Conservation (phyloP, 441 rosid genomes). For the Gossypium schwendimanii region DNA sequence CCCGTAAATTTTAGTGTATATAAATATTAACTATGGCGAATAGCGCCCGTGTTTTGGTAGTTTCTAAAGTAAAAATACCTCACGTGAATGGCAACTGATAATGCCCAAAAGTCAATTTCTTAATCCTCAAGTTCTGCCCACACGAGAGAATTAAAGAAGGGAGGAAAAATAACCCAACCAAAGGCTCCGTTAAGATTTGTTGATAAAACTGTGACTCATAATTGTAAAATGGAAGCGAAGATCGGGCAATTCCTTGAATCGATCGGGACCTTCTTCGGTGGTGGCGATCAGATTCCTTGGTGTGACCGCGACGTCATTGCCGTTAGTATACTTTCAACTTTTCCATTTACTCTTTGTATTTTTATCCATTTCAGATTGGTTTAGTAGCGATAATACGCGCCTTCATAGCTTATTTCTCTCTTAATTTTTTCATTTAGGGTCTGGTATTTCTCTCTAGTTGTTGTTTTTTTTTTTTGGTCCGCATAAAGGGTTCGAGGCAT, state of each 20-base stretch:
- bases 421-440: background rate
- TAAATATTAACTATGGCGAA: background rate
- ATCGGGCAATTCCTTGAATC: constrained; percentile 56
- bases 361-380: background rate
- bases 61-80: background rate
- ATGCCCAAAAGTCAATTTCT: background rate
- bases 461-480: background rate
- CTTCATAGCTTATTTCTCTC: background rate
- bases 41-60: background rate
- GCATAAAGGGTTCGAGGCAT: background rate
- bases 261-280: constrained; percentile 62
- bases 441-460: background rate
- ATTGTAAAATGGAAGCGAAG: constrained; percentile 38
- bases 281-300: constrained; percentile 90
- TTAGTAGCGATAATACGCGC: too few relatives aligned
- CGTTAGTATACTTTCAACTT: constrained; percentile 27
- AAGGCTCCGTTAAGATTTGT: background rate
- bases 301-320: constrained; percentile 65
- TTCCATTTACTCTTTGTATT: background rate
- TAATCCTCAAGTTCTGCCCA: background rate
- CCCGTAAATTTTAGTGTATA: too few relatives aligned
- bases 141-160: background rate
- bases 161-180: background rate
- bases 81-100: background rate
- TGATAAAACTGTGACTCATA: background rate